These are phyloP conservation scores for Oligophagozyma castellii DNA, from an alignment of 1,139 yeast species.

Conservation along the genomic window DNA sequence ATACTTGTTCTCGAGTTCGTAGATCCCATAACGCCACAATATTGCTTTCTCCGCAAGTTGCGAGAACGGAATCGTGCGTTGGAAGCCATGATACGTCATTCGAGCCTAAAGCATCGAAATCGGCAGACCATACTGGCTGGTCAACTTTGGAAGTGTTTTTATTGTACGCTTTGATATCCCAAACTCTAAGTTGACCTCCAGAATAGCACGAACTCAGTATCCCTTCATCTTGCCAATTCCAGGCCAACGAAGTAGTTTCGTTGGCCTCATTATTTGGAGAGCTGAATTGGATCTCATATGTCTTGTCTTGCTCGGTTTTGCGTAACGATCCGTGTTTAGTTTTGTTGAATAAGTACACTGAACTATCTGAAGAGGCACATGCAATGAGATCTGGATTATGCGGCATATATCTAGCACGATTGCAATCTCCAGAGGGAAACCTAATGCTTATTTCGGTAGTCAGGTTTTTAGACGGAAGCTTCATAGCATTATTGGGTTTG, in stretches of 20 bases:
- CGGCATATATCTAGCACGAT: slow-evolving; percentile 69
- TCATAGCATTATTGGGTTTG: slow-evolving; percentile 19
- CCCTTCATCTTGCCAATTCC: slow-evolving; percentile 44
- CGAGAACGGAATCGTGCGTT: slow-evolving; percentile 43
- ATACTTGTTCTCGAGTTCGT: slow-evolving; percentile 21
- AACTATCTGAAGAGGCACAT: slow-evolving; percentile 66
- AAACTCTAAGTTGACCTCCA: slow-evolving; percentile 40
- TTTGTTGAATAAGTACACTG: slow-evolving; percentile 51
- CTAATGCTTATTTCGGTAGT: slow-evolving; percentile 16
- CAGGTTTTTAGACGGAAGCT: slow-evolving; percentile 21
- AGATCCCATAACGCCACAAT: slow-evolving; percentile 37
- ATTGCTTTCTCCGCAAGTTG: slow-evolving; percentile 46
- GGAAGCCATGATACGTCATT: slow-evolving; percentile 53
- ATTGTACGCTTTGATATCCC: slow-evolving; percentile 33
- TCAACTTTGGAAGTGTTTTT: slow-evolving; percentile 10
- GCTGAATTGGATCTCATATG: slow-evolving; percentile 9
- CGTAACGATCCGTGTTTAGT: slow-evolving; percentile 27
- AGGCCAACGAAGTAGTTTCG: slow-evolving; percentile 24
- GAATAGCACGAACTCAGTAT: slow-evolving; percentile 45
- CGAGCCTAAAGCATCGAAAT: slow-evolving; percentile 29
- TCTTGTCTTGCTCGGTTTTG: slow-evolving; percentile 1
- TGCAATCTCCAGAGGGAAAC: slow-evolving; percentile 36
- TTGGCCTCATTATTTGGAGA: slow-evolving; percentile 4
- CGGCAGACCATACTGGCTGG: slow-evolving; percentile 5
- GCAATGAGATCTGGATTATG: slow-evolving; percentile 60